Conservation (phyloP, 345 rosid species). For the Brassica nigra region DNA sequence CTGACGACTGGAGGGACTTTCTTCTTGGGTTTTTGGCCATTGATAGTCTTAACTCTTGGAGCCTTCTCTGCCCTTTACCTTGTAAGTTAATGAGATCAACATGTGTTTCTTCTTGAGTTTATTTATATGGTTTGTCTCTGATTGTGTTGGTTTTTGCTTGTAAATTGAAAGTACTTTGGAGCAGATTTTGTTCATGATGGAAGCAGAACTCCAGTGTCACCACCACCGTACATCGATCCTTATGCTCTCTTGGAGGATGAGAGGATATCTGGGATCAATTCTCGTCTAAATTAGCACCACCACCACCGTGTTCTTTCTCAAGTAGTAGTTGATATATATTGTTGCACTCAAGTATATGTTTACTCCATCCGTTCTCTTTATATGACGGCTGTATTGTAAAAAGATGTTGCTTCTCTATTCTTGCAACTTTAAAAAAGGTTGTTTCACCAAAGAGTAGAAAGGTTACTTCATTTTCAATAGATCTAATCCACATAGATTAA, state of each 20-base stretch:
- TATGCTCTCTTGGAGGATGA: conserved; percentile 77
- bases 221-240: conserved; percentile 68
- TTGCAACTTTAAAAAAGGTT: neutral
- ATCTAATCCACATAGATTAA: neutral
- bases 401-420: neutral
- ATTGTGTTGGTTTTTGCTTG: conserved; percentile 8
- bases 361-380: neutral
- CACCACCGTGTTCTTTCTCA: neutral
- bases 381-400: conserved; percentile 4
- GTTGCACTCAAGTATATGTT: conserved; percentile 12
- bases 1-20: conserved; percentile 86
- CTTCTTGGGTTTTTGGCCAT: conserved; percentile 85
- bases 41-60: conserved; percentile 69
- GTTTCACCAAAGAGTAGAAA: neutral
- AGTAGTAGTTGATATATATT: neutral
- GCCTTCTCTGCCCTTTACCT: conserved; percentile 74
- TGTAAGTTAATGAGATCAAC: conserved; percentile 47
- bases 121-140: neutral
- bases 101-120: neutral
- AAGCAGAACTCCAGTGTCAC: conserved; percentile 43
- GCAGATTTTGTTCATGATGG: conserved; percentile 70
- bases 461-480: neutral
- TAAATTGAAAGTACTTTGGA: conserved; percentile 66
- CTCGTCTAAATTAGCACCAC: conserved; percentile 49
- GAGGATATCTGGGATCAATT: conserved; percentile 69